Evolutionary conservation across 176 grass and related monocot species (phyloP).

Genomic region (Triticum urartu): DNA sequence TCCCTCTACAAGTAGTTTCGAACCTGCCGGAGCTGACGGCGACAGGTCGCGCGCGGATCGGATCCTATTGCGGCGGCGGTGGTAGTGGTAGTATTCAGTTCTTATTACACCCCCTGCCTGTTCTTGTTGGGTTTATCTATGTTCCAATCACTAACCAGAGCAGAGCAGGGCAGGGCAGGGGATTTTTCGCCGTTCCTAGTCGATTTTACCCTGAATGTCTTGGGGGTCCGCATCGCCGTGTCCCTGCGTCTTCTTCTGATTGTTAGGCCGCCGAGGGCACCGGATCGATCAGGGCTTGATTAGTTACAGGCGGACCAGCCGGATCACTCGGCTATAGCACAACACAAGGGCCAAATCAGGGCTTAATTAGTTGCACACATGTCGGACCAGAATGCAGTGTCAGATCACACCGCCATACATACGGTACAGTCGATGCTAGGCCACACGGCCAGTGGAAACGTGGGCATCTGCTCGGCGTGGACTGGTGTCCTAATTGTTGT

Average conservation of each 20-base stretch:
- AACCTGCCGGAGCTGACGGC: background rate
- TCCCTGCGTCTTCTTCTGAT: too few species aligned
- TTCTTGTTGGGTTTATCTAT: too few species aligned
- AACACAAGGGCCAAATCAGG: background rate
- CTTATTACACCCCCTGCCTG: background rate
- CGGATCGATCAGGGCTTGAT: background rate
- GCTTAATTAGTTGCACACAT: background rate
- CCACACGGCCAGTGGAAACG: too few species aligned
- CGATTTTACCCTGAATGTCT: background rate
- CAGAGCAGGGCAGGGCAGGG: background rate
- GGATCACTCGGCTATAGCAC: background rate
- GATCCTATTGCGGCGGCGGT: background rate
- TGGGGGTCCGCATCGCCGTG: too few species aligned
- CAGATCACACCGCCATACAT: background rate
- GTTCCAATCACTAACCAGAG: too few species aligned
- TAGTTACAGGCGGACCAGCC: too few species aligned
- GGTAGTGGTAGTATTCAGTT: too few species aligned
- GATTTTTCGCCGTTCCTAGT: background rate
- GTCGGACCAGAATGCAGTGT: background rate
- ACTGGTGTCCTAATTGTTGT: background rate
- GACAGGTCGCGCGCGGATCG: background rate
- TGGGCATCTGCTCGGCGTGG: background rate
- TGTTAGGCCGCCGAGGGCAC: background rate
- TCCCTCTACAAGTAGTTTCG: background rate
- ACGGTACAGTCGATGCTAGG: background rate